Percentiles rank a stretch among this genome's conserved stretches.
These are phyloP conservation scores for Diutina neorugosa DNA, from an alignment of 1,139 yeast species.

Conservation along the genomic window DNA sequence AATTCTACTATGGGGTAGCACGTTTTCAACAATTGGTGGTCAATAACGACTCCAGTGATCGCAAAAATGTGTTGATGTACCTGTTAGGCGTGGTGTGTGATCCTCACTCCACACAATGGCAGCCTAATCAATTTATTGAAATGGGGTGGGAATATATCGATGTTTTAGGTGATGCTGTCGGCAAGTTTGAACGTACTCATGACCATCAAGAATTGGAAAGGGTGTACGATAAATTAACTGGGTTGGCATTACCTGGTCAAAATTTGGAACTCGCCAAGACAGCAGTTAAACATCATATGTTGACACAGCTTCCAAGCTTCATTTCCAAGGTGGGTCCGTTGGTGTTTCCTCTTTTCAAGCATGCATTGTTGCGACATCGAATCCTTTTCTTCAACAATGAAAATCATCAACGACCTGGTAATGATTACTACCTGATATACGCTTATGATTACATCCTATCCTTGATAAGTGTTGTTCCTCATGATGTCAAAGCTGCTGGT, in stretches of 20 bases:
- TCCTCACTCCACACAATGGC: conserved; percentile 28
- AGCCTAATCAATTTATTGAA: conserved; percentile 37
- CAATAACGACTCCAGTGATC: conserved; percentile 15
- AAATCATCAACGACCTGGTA: neutral
- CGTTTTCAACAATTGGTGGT: conserved; percentile 18
- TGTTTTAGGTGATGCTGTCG: conserved; percentile 31
- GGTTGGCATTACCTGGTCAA: conserved; percentile 4
- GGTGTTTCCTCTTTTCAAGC: conserved; percentile 59
- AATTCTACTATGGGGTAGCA: conserved; percentile 26
- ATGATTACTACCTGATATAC: neutral
- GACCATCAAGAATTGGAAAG: conserved; percentile 13
- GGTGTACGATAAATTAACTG: conserved; percentile 10
- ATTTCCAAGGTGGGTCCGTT: conserved; percentile 58
- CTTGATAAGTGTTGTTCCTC: conserved; percentile 26
- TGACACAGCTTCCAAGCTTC: conserved; percentile 33
- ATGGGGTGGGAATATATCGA: conserved; percentile 48
- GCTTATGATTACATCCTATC: conserved; percentile 26
- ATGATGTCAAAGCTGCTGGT: conserved; percentile 11
- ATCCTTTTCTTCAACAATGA: conserved; percentile 40
- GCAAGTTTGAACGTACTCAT: conserved; percentile 19
- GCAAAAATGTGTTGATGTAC: conserved; percentile 50
- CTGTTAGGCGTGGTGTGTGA: conserved; percentile 55
- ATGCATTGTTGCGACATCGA: conserved; percentile 48
- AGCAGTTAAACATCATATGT: conserved; percentile 29
- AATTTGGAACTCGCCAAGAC: neutral